These are phyloP conservation scores for Pulveroboletus sp. DNA, from an alignment of 768 basidiomycete species.

Conservation along the genomic window DNA sequence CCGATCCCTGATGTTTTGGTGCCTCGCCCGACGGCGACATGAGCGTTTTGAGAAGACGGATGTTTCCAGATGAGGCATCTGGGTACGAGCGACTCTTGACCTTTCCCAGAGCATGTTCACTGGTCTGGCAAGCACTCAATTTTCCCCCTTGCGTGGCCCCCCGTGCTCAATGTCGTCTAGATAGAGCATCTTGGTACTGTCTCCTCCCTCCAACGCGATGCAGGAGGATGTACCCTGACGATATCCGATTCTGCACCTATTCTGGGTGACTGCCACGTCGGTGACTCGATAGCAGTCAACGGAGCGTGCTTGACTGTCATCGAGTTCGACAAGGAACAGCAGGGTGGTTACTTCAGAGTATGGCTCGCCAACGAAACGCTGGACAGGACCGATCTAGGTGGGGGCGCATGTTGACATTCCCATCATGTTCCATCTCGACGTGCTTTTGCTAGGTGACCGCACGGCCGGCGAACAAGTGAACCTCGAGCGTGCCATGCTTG, in stretches of 20 bases:
- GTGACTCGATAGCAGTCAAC: conserved; percentile 91
- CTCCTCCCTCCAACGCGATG: conserved; percentile 54
- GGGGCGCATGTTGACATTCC: conserved; percentile 1
- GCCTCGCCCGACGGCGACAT: conserved; percentile 17
- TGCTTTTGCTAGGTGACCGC: conserved; percentile 56
- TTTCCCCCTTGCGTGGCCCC: not conserved
- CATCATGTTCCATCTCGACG: conserved; percentile 2
- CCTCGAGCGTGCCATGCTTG: conserved; percentile 91
- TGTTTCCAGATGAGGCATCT: conserved; percentile 1
- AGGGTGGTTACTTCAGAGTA: conserved; percentile 84
- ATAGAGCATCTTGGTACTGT: conserved; percentile 88
- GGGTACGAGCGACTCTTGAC: too few relatives aligned
- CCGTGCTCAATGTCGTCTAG: conserved; percentile 36
- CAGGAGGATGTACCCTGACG: conserved; percentile 76
- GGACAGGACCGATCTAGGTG: conserved; percentile 85
- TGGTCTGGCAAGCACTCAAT: conserved; percentile 53
- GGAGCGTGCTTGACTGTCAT: conserved; percentile 90
- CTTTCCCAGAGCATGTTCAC: conserved; percentile 62
- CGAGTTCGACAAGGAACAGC: conserved; percentile 57
- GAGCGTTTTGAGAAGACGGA: conserved; percentile 3
- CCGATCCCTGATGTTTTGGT: conserved; percentile 1
- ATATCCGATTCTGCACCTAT: conserved; percentile 69
- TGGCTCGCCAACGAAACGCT: conserved; percentile 97
- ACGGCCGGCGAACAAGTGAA: conserved; percentile 79
- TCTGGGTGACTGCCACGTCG: conserved; percentile 83